Conservation (phyloP, 2,329 filamentous ascomycete genomes). For the Colletotrichum kahawae region DNA sequence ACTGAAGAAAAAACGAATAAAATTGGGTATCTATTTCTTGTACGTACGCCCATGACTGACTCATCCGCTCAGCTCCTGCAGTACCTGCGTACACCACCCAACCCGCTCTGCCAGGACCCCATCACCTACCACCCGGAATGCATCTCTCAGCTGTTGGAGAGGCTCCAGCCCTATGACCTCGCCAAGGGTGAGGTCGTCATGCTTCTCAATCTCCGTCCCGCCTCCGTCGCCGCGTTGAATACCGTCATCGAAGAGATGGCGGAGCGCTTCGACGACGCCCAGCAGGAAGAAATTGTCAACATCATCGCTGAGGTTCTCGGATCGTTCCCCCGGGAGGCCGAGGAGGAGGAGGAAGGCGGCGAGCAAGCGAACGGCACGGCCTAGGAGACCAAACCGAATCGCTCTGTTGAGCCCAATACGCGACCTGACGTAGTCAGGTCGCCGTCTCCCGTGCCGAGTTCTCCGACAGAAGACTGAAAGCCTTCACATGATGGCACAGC, state of each 20-base stretch:
- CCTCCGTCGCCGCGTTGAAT: constrained; percentile 61
- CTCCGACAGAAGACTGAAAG: not conserved
- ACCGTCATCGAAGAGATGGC: constrained; percentile 70
- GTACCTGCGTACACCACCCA: constrained; percentile 61
- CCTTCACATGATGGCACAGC: constrained; percentile 55
- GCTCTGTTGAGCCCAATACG: not conserved
- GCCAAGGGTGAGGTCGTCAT: constrained; percentile 73
- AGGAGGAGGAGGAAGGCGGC: constrained; percentile 33
- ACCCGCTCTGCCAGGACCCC: constrained; percentile 61
- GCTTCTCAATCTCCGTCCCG: constrained; percentile 70
- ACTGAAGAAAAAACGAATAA: not conserved
- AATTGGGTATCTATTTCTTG: constrained; percentile 8
- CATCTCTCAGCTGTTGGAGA: constrained; percentile 59
- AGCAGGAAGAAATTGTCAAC: constrained; percentile 63
- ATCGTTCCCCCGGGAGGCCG: constrained; percentile 40
- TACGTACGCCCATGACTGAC: constrained; percentile 18
- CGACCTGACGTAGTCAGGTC: not conserved
- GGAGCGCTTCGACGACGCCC: constrained; percentile 61
- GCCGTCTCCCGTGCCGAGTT: not conserved
- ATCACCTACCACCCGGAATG: constrained; percentile 56
- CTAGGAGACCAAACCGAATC: not conserved
- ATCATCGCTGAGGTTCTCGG: constrained; percentile 65
- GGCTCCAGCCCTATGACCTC: constrained; percentile 61
- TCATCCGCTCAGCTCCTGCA: constrained; percentile 56
- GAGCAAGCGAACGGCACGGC: constrained; percentile 45